Evolutionary conservation across 225 moss, liverwort and hornwort genomes (phyloP).

Genomic region (Bryoerythrophyllum caledonicum): DNA sequence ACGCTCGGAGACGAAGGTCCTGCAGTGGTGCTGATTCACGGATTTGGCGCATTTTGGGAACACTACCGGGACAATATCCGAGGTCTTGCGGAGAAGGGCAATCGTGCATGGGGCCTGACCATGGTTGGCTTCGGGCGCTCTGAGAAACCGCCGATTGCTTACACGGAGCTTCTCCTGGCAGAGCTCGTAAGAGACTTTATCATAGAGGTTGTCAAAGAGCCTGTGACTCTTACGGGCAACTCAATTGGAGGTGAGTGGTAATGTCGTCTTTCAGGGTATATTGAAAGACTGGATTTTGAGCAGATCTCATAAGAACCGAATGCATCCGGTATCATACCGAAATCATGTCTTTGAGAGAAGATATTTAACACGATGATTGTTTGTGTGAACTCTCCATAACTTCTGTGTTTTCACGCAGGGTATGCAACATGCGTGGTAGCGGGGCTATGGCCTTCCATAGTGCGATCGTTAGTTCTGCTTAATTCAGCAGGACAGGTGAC

Average conservation of each 20-base stretch:
- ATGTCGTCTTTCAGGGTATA: not conserved
- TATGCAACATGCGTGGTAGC: conserved; percentile 89
- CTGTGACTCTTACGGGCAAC: conserved; percentile 79
- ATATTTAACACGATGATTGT: not conserved
- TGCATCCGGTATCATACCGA: conserved; percentile 13
- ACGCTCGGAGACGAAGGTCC: conserved; percentile 82
- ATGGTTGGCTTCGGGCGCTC: conserved; percentile 98
- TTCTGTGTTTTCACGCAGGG: conserved; percentile 48
- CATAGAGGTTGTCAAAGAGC: conserved; percentile 90
- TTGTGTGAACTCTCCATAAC: not conserved
- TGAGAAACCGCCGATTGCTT: conserved; percentile 83
- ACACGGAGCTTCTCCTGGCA: conserved; percentile 87
- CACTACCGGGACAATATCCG: conserved; percentile 94
- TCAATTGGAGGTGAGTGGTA: conserved; percentile 81
- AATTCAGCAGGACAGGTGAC: conserved; percentile 91
- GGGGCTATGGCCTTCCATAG: conserved; percentile 86
- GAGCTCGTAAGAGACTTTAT: conserved; percentile 96
- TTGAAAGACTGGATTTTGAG: not conserved
- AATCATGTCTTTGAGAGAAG: not conserved
- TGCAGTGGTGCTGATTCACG: conserved; percentile 89
- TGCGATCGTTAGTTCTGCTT: conserved; percentile 81
- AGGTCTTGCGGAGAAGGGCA: conserved; percentile 84
- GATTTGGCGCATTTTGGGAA: conserved; percentile 99
- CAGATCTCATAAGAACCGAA: not conserved
- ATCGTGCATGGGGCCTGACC: conserved; percentile 90